Base-by-base conservation (phyloP, 2,329 filamentous ascomycete species). In the Calonectria pseudoreteaudii region DNA sequence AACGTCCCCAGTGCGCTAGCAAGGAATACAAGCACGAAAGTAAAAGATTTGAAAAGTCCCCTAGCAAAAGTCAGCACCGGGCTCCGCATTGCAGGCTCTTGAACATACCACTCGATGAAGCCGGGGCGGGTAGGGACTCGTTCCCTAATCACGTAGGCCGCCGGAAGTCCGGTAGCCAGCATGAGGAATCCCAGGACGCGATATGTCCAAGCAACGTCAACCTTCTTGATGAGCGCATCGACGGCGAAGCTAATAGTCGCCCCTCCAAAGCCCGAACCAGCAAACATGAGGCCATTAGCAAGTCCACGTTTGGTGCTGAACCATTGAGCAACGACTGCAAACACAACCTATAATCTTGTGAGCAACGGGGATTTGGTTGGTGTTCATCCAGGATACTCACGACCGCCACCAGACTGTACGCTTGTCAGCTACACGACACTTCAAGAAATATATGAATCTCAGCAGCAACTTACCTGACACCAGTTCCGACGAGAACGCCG, bases 1-100 rank as follows among this genome's bases (percentile, higher is more conserved):
- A 92, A 92, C 1, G 89, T 91, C 7, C 86, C 90, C n/a, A 92
- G 84, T 2, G 86, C 88, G 2, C 89, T 88, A n/a, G 87, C 87
- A 13, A 89, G 75, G 79, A 91, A 91, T 50, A 92, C 81, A 11
- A 88, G 80, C 38, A 84, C 75, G 78, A 92, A 92, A 10, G 85
- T 86, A 36, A 86, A 73, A 71, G 89, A 85, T 34, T 86, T 86
- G 82, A 92, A 90, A 3, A 91, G 82, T 36, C 83, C 82, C 88
- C 87, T 88, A 53, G 58, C 8, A 64, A 23, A 28, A 52, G 49
- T 76, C 71, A 76, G 66, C 34, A 71, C n/a, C 16, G 5, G 30
- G 26, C 8, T 18, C 23, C 4, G 10, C 14, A 23, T 52, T n/a
- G 49, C 36, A 28, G 18, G 4, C 20, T 47, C 16, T 36, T 26